Base-by-base conservation (phyloP, 495 filamentous ascomycete species). In the Lophiostoma macrostomum region DNA sequence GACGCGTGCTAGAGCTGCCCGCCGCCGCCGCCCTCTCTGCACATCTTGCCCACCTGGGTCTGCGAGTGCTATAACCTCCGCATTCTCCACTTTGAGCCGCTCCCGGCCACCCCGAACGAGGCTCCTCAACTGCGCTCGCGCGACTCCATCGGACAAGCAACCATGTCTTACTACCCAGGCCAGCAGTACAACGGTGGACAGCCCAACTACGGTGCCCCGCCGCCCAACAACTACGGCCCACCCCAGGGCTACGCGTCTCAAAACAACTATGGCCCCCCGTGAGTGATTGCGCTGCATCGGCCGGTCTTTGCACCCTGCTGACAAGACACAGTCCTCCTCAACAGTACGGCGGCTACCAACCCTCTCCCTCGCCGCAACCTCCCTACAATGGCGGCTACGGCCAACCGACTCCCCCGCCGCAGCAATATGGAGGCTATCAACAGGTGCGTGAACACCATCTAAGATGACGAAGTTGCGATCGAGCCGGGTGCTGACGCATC, bases 341-440 rank as follows among this genome's bases (percentile, higher is more conserved):
- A 23, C 63, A 60, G 32, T 51, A 57, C 18, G 58, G 57, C 31
- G 57, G 48, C 8, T 70, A 70, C 46, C 56, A 35, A 41, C 50
- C 56, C 10, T 20, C 55, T 12, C 59, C 66, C 22, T 67, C 64
- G 11, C 66, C 66, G 7, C 66, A 71, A 46, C 68, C 68, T 1
- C 55, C 66, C 4, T 69, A 64, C 54, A 67, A 65, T 41, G 50
- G 51, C 30, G 63, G 66, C 28, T 69, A 67, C 44, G 60, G 64
- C 28, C 58, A 60, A 19, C 56, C 62, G 27, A 50, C 61, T 27
- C 64, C 57, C 40, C 54, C 64, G 24, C 64, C 40, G 14, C 70
- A 69, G 44, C 74, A 70, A 22, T 72, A 71, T 60, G 76, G 74
- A 60, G 76, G 74, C 59, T 80, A 77, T 56, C 69, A 73, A 37